Evolutionary conservation across 306 rosid genomes (phyloP), one percentile per base, ranked within the genome.

Genomic region (Pyrus communis): DNA sequence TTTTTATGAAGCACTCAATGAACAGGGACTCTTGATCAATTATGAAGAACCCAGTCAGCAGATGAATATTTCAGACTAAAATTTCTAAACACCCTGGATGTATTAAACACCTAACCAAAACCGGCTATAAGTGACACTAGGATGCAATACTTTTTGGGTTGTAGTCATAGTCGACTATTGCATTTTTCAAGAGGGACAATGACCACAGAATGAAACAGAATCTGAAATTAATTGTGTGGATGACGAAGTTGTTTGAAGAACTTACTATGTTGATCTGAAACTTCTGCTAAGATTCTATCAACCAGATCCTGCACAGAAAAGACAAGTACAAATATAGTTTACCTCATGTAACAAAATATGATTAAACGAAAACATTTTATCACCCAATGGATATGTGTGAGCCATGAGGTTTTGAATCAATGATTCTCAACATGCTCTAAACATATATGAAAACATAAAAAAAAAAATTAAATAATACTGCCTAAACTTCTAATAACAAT

Each of bases 201-300:
- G 55, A 67, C 22, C 4, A 21, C 4, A 3, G 12, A 69, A 23
- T 12, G 25, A 76, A 75, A 27, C 65, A 9, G 61, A 59, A 38
- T 38, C 30, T 22, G 67, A 62, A 61, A 62, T 4, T 62, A 28
- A 62, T 62, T 27, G 35, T 14, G 4, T 25, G 3, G 22, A 75
- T 4, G 46, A 62, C 14, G 61, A 30, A 21, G 43, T 51, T 76
- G 27, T 55, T 21, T 59, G 70, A 61, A 65, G 72, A 74, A 69
- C 82, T 82, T 86, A 92, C 99, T 93, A 86, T 89, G 90, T 19
- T 89, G 97, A 43, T 92, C 96, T 30, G 93, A 87, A 80, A 96
- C 80, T 75, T 88, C 70, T 76, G 84, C 75, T 67, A 92, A 81
- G 82, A 96, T 91, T 78, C 97, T 89, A 45, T 92, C 92, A 75